phyloP scores from a whole-genome alignment of 495 filamentous ascomycete genomes.

The Aspergillus mulundensis region DNA sequence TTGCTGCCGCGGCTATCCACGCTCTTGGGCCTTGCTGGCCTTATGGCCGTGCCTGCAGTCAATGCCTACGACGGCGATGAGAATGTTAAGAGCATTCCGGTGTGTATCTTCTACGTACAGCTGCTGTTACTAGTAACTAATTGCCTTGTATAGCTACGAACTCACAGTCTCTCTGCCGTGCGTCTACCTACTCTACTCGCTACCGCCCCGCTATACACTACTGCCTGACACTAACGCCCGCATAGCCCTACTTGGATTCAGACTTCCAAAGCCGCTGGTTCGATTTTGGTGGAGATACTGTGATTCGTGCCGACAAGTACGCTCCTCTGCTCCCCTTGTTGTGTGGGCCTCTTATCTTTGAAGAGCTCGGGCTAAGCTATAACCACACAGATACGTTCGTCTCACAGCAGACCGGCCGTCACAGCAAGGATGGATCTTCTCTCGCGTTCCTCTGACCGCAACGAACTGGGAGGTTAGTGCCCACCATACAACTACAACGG shows the following conservation, averaged over 20 bases:
- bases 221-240: slow-evolving; percentile 20
- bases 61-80: slow-evolving; percentile 35
- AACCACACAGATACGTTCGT: slow-evolving; percentile 70
- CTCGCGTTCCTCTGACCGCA: slow-evolving; percentile 87
- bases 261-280: slow-evolving; percentile 99
- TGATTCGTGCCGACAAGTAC: slow-evolving; percentile 89
- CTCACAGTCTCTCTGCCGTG: slow-evolving; percentile 63
- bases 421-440: slow-evolving; percentile 89
- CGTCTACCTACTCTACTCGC: slow-evolving; percentile 13
- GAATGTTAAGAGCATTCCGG: slow-evolving; percentile 56
- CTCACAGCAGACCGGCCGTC: slow-evolving; percentile 86
- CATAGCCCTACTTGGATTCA: slow-evolving; percentile 90
- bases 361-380: slow-evolving; percentile 2
- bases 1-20: slow-evolving; percentile 38
- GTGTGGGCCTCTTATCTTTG: background rate
- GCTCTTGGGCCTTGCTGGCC: slow-evolving; percentile 36
- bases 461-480: slow-evolving; percentile 90
- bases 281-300: slow-evolving; percentile 95
- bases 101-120: slow-evolving; percentile 22
- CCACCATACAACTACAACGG: background rate
- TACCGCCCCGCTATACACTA: slow-evolving; percentile 1
- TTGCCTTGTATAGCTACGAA: slow-evolving; percentile 57
- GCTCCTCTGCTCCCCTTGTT: background rate
- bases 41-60: slow-evolving; percentile 27
- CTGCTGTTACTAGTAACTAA: background rate